Conservation (phyloP, 2,329 filamentous ascomycete species). For the Penicillium sp. region DNA sequence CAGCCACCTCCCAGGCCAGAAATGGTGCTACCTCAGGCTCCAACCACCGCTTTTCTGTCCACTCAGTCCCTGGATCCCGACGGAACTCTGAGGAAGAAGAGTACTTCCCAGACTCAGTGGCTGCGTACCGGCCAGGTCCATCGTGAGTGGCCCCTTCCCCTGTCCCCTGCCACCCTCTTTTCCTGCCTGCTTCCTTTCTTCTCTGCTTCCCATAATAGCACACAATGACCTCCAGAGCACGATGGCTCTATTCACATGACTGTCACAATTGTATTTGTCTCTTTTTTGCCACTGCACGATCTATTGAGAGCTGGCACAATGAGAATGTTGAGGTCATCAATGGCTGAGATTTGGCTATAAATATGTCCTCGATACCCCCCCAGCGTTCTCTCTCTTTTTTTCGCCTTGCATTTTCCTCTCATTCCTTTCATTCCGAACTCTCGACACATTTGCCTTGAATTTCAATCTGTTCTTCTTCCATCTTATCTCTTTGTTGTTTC, state of each 20-base stretch:
- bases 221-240: slow-evolving; percentile 2
- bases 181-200: not conserved
- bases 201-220: not conserved
- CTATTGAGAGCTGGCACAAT: not conserved
- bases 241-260: slow-evolving; percentile 1
- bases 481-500: not conserved
- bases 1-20: slow-evolving; percentile 54
- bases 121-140: slow-evolving; percentile 68
- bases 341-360: slow-evolving; percentile 1
- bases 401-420: not conserved
- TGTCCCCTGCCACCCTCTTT: not conserved
- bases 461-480: not conserved
- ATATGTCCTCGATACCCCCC: not conserved
- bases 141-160: slow-evolving; percentile 60
- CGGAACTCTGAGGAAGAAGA: slow-evolving; percentile 90
- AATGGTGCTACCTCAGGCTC: slow-evolving; percentile 37
- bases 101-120: slow-evolving; percentile 58
- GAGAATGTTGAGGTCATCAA: not conserved
- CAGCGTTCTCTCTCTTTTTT: not conserved
- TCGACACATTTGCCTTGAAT: not conserved
- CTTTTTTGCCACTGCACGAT: not conserved
- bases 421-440: not conserved
- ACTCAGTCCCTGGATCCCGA: slow-evolving; percentile 80
- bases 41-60: slow-evolving; percentile 67
- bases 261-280: not conserved